Conservation (phyloP, 106 monocot genomes). For the Amphibolis antarctica region DNA sequence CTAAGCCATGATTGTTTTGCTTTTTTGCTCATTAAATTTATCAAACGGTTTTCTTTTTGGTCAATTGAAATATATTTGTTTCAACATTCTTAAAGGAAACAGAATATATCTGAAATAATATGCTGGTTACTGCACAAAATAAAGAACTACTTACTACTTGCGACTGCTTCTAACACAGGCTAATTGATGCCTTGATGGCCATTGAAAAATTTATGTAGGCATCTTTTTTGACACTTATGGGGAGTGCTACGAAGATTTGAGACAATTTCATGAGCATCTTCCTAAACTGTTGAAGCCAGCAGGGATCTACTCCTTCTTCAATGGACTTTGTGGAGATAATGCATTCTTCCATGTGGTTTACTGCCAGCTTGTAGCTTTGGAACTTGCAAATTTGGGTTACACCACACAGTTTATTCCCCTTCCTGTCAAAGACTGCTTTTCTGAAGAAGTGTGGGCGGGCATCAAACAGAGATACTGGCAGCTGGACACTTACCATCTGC, state of each 20-base stretch:
- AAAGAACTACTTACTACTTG: not conserved
- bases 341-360: slow-evolving; percentile 95
- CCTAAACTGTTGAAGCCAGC: slow-evolving; percentile 63
- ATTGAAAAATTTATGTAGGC: slow-evolving; percentile 24
- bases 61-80: not conserved
- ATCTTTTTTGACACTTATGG: slow-evolving; percentile 97
- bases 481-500: slow-evolving; percentile 85
- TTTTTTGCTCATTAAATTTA: too few relatives aligned
- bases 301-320: slow-evolving; percentile 95
- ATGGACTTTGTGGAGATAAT: slow-evolving; percentile 88
- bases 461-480: slow-evolving; percentile 96
- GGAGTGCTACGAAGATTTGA: slow-evolving; percentile 93
- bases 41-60: too few relatives aligned
- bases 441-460: slow-evolving; percentile 73
- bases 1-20: too few relatives aligned
- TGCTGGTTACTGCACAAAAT: not conserved
- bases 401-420: slow-evolving; percentile 79
- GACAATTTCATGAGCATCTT: slow-evolving; percentile 77
- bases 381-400: slow-evolving; percentile 69
- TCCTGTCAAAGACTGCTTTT: slow-evolving; percentile 78
- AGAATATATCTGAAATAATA: not conserved
- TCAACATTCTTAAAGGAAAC: not conserved
- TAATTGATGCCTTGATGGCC: not conserved
- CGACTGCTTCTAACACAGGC: not conserved
- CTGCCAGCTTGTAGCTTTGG: slow-evolving; percentile 79